These are phyloP conservation scores for Cladosporium sp. DNA, from an alignment of 2,329 filamentous ascomycete species.

Conservation along the genomic window DNA sequence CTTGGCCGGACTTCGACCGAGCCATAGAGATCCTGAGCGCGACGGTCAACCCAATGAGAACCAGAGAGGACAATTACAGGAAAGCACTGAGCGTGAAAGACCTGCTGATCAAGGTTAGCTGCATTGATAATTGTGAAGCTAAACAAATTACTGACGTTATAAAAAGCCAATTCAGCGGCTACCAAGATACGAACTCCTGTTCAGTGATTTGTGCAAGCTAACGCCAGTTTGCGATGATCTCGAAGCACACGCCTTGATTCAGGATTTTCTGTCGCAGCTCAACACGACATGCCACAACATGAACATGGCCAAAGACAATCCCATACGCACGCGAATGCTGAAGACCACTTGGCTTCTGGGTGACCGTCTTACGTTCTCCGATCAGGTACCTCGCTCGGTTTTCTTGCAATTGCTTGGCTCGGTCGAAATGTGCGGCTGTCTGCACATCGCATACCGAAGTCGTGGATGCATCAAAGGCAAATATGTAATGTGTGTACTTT, in stretches of 20 bases:
- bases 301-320: conserved; percentile 80
- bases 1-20: conserved; percentile 78
- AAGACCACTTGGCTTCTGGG: conserved; percentile 84
- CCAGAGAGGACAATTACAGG: conserved; percentile 60
- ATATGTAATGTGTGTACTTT: conserved; percentile 85
- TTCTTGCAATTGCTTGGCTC: conserved; percentile 75
- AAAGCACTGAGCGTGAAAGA: conserved; percentile 83
- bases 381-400: conserved; percentile 60
- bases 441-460: conserved; percentile 81
- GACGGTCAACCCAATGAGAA: conserved; percentile 69
- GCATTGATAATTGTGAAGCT: too few species aligned
- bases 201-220: conserved; percentile 77
- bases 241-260: conserved; percentile 75
- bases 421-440: conserved; percentile 75
- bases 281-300: conserved; percentile 76
- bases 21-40: conserved; percentile 82
- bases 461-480: conserved; percentile 64
- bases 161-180: conserved; percentile 83
- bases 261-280: conserved; percentile 69
- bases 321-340: conserved; percentile 65
- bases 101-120: conserved; percentile 78
- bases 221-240: conserved; percentile 86
- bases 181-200: conserved; percentile 86
- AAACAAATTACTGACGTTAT: background rate
- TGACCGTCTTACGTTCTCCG: conserved; percentile 73